Percentiles rank a stretch among this genome's conserved stretches.
Evolutionary conservation across 2,329 filamentous ascomycete species (phyloP).

Genomic region (Dryadomyces quercivorus): DNA sequence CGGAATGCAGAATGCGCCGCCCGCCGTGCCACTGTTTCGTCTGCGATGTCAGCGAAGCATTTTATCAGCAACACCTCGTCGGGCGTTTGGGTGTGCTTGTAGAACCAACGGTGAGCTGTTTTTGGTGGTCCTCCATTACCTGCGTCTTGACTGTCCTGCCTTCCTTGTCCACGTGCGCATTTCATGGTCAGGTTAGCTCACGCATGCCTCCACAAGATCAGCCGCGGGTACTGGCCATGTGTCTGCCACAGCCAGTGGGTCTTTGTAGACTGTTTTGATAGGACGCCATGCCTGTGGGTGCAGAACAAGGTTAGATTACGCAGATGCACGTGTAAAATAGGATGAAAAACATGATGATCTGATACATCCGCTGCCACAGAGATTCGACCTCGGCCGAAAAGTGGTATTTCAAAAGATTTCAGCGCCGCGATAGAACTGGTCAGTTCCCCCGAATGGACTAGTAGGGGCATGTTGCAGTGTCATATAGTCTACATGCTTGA

Average conservation of each 20-base stretch:
- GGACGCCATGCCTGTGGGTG: constrained; percentile 30
- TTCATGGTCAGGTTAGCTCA: constrained; percentile 21
- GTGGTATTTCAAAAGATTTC: constrained; percentile 12
- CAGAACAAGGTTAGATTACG: neutral
- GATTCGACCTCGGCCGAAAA: constrained; percentile 12
- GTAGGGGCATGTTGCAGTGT: no score
- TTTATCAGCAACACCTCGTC: constrained; percentile 44
- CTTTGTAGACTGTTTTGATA: constrained; percentile 31
- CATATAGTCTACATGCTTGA: neutral
- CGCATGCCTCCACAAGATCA: constrained; percentile 25
- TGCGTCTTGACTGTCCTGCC: constrained; percentile 7
- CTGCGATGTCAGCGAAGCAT: constrained; percentile 35
- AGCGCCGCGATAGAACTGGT: constrained; percentile 22
- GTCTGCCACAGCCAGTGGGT: constrained; percentile 29
- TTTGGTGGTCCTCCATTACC: neutral
- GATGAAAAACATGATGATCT: constrained; percentile 10
- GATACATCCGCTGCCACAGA: constrained; percentile 9
- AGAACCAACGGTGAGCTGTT: constrained; percentile 36
- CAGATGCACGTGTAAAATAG: neutral
- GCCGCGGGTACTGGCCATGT: constrained; percentile 22
- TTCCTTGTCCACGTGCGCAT: constrained; percentile 26
- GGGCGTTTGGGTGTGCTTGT: constrained; percentile 33
- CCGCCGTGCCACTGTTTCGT: constrained; percentile 34
- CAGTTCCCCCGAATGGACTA: constrained; percentile 9
- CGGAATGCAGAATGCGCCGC: constrained; percentile 43